These are phyloP conservation scores for Colletotrichum tropicicola DNA, from an alignment of 2,329 filamentous ascomycete species.

Conservation along the genomic window DNA sequence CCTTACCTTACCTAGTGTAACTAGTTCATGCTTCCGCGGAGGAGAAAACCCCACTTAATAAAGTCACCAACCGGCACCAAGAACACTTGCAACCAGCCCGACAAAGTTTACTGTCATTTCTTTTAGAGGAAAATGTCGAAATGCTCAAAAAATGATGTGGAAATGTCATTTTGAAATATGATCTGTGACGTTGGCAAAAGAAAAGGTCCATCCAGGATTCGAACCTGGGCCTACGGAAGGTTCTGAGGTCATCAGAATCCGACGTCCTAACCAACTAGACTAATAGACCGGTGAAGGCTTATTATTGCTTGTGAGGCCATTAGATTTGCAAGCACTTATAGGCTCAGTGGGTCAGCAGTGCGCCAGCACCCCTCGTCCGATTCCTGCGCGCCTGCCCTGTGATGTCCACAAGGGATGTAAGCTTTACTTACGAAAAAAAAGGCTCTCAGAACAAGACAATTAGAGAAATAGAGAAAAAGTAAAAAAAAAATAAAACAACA, in stretches of 20 bases:
- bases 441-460: no score
- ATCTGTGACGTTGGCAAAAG: neutral
- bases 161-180: accelerated
- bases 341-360: no score
- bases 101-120: neutral
- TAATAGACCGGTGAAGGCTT: slow-evolving; percentile 10
- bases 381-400: no score
- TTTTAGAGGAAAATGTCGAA: neutral
- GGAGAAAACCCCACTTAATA: slow-evolving; percentile 16
- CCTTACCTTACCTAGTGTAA: neutral
- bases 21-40: neutral
- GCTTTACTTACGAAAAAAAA: no score
- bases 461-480: no score
- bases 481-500: no score
- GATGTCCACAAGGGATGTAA: no score
- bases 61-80: slow-evolving; percentile 12
- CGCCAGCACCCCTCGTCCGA: no score
- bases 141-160: neutral
- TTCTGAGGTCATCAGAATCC: slow-evolving; percentile 19
- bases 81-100: neutral
- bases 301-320: accelerated
- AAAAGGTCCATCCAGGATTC: slow-evolving; percentile 29
- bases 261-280: slow-evolving; percentile 32
- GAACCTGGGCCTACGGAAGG: slow-evolving; percentile 31
- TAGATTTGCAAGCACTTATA: no score